These are phyloP conservation scores for Basipetospora chlamydospora DNA, from an alignment of 2,329 filamentous ascomycete genomes.

Conservation along the genomic window DNA sequence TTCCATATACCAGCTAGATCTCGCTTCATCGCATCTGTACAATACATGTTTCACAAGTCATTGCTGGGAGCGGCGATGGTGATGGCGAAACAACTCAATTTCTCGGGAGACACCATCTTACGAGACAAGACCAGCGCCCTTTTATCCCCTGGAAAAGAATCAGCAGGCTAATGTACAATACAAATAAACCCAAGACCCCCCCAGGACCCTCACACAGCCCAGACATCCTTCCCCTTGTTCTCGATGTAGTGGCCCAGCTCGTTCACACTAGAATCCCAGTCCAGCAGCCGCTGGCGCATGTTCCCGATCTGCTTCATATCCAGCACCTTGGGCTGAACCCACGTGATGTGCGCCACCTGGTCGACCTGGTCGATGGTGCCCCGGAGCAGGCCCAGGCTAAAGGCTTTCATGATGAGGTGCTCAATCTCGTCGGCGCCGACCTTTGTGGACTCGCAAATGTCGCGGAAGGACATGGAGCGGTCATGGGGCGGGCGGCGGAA, in stretches of 20 bases:
- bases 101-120: too few species aligned
- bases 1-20: too few species aligned
- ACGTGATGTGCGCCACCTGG: constrained; percentile 86
- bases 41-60: too few species aligned
- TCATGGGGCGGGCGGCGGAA: constrained; percentile 94
- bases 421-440: constrained; percentile 86
- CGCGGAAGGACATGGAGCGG: constrained; percentile 80
- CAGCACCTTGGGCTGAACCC: constrained; percentile 97
- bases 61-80: too few species aligned
- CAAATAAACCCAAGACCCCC: neutral
- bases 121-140: too few species aligned
- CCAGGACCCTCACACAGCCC: constrained; percentile 52
- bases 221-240: constrained; percentile 83
- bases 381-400: constrained; percentile 77
- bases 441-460: constrained; percentile 85
- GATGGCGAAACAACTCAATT: too few species aligned
- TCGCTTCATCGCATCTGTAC: too few species aligned
- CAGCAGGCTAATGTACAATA: too few species aligned
- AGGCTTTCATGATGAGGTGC: constrained; percentile 97
- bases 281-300: constrained; percentile 75
- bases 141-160: too few species aligned
- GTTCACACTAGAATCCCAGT: constrained; percentile 95
- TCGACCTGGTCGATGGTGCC: constrained; percentile 96
- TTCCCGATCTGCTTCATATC: constrained; percentile 90
- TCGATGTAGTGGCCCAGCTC: constrained; percentile 96